A percentile compares a stretch with the other conserved stretches of the same genome.
Conservation (phyloP, 257 asterid genomes). For the Cynanchum wilfordii region DNA sequence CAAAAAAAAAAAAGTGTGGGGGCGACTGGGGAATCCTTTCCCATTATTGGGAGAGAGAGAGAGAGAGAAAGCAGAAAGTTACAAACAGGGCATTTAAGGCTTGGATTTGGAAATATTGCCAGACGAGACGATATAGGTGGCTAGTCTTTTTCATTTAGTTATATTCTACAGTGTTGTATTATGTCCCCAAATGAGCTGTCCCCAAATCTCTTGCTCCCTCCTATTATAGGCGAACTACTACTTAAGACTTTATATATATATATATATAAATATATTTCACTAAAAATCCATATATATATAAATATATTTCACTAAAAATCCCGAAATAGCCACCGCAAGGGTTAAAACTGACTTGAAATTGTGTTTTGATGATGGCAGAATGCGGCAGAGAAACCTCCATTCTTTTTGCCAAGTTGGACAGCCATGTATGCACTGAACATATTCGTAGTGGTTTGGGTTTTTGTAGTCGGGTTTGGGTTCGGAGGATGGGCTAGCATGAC, state of each 20-base stretch:
- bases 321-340: too few relatives aligned
- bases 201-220: background rate
- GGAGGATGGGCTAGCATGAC: slow-evolving; percentile 98
- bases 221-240: too few relatives aligned
- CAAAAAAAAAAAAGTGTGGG: background rate
- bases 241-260: background rate
- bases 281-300: too few relatives aligned
- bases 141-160: slow-evolving; percentile 73
- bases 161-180: slow-evolving; percentile 39
- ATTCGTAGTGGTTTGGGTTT: slow-evolving; percentile 65
- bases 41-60: slow-evolving; percentile 20
- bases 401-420: slow-evolving; percentile 78
- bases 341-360: too few relatives aligned
- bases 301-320: too few relatives aligned
- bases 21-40: slow-evolving; percentile 20
- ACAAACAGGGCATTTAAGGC: slow-evolving; percentile 44
- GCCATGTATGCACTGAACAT: slow-evolving; percentile 67
- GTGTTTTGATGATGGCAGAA: slow-evolving; percentile 42
- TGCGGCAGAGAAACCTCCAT: slow-evolving; percentile 94
- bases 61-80: slow-evolving; percentile 22
- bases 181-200: slow-evolving; percentile 54
- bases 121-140: slow-evolving; percentile 43
- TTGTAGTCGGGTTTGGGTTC: slow-evolving; percentile 85
- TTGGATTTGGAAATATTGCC: slow-evolving; percentile 44
- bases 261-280: too few relatives aligned